Conservation (phyloP, 2,329 filamentous ascomycete genomes). For the Hypoxylon sp. region DNA sequence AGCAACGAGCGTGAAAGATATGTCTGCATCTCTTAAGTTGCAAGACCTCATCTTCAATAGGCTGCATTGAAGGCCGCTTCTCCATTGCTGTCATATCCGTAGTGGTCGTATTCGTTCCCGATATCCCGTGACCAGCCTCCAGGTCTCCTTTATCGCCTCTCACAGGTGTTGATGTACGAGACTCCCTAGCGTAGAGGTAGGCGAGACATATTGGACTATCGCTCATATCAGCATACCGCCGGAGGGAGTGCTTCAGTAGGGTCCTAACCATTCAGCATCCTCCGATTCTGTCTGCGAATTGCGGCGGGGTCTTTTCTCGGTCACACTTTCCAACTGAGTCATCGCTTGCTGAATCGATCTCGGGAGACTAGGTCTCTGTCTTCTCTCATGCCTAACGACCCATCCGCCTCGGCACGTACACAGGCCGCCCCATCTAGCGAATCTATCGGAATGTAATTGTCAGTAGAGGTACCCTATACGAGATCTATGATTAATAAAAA, state of each 20-base stretch:
- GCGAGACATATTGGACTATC: constrained; percentile 51
- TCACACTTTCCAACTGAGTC: constrained; percentile 42
- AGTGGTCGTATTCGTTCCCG: constrained; percentile 26
- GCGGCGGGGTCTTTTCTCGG: constrained; percentile 38
- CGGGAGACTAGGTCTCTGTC: constrained; percentile 21
- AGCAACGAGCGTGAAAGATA: constrained; percentile 59
- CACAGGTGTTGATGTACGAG: constrained; percentile 16
- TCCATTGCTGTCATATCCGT: constrained; percentile 16
- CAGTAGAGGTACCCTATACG: constrained; percentile 4
- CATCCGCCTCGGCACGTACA: background rate
- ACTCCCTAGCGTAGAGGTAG: constrained; percentile 41
- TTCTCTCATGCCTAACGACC: constrained; percentile 11
- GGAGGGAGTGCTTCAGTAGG: background rate
- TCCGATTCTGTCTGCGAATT: constrained; percentile 34
- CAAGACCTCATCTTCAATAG: constrained; percentile 55
- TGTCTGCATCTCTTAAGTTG: constrained; percentile 58
- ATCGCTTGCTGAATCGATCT: constrained; percentile 44
- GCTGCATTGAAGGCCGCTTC: constrained; percentile 25
- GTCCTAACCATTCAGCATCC: constrained; percentile 45
- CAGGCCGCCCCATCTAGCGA: constrained; percentile 22
- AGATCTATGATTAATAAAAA: background rate
- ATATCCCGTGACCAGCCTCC: constrained; percentile 34
- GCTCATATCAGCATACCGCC: constrained; percentile 16
- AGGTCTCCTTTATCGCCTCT: constrained; percentile 26
- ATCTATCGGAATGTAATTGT: constrained; percentile 24